Evolutionary conservation across 495 filamentous ascomycete genomes (phyloP).

Genomic region (Aspergillus wentii): DNA sequence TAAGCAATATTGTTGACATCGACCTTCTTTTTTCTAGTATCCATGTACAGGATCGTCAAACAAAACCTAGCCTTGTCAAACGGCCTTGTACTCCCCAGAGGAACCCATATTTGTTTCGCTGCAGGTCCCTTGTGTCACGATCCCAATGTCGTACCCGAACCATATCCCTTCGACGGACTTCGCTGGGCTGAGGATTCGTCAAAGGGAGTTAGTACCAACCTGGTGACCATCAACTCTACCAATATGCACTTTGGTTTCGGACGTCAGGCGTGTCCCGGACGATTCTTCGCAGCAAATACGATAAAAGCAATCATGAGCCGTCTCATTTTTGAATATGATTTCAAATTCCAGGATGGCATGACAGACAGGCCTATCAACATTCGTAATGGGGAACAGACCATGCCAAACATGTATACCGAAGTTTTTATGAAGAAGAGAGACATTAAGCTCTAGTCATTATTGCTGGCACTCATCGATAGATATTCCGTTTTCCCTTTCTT

Average conservation of each 20-base stretch:
- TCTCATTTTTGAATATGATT: constrained; percentile 49
- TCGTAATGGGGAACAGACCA: constrained; percentile 25
- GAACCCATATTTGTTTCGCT: constrained; percentile 30
- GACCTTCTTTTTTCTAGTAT: constrained; percentile 12
- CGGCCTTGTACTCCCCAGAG: constrained; percentile 21
- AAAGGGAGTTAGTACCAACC: constrained; percentile 1
- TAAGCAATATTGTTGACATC: no score
- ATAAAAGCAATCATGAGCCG: constrained; percentile 53
- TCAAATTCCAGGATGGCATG: constrained; percentile 25
- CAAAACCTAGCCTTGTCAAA: constrained; percentile 20
- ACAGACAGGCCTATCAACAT: constrained; percentile 21
- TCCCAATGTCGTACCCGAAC: constrained; percentile 12
- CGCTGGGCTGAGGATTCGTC: constrained; percentile 25
- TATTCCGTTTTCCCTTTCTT: background rate
- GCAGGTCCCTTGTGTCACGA: constrained; percentile 30
- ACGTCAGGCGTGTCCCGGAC: constrained; percentile 45
- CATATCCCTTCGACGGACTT: constrained; percentile 27
- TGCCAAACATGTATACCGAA: constrained; percentile 18
- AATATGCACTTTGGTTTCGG: constrained; percentile 34
- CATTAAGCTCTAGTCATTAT: constrained; percentile 1
- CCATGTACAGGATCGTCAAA: constrained; percentile 24
- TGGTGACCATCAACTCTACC: constrained; percentile 15
- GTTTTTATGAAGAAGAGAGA: constrained; percentile 23
- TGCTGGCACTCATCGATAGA: background rate
- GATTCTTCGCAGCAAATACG: constrained; percentile 51